Evolutionary conservation across 2,329 filamentous ascomycete species (phyloP).

Genomic region (Nakataea oryzae): DNA sequence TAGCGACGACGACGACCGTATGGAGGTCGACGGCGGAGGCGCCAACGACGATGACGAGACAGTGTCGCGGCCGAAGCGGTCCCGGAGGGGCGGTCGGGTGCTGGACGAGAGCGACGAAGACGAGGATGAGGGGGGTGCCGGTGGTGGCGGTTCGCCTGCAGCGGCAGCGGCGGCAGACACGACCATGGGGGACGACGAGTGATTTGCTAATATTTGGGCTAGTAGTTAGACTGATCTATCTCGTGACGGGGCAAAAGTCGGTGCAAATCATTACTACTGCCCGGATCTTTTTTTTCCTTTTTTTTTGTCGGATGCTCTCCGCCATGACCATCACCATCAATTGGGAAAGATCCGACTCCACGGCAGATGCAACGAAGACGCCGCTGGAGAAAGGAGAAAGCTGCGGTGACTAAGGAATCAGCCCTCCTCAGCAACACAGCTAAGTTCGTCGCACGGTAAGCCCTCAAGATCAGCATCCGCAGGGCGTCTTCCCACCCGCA

Average conservation of each 20-base stretch:
- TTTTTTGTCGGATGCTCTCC: too few relatives aligned
- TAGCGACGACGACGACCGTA: constrained; percentile 25
- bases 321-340: too few relatives aligned
- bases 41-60: constrained; percentile 35
- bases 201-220: neutral
- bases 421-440: too few relatives aligned
- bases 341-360: too few relatives aligned
- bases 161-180: constrained; percentile 15
- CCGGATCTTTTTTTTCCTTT: neutral
- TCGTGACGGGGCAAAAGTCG: neutral
- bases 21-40: constrained; percentile 37
- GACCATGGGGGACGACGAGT: constrained; percentile 21
- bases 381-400: too few relatives aligned
- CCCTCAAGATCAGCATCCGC: too few relatives aligned
- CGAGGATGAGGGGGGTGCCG: constrained; percentile 28
- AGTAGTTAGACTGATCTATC: neutral
- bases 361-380: too few relatives aligned
- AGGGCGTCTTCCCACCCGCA: too few relatives aligned
- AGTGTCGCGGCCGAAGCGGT: constrained; percentile 30
- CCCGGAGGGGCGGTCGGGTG: constrained; percentile 39
- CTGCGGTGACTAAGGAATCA: too few relatives aligned
- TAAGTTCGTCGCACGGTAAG: too few relatives aligned
- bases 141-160: constrained; percentile 12
- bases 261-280: neutral
- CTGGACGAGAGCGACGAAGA: constrained; percentile 44